Evolutionary conservation across 148 eudicot genomes (phyloP).

Genomic region (Spergularia bocconei): DNA sequence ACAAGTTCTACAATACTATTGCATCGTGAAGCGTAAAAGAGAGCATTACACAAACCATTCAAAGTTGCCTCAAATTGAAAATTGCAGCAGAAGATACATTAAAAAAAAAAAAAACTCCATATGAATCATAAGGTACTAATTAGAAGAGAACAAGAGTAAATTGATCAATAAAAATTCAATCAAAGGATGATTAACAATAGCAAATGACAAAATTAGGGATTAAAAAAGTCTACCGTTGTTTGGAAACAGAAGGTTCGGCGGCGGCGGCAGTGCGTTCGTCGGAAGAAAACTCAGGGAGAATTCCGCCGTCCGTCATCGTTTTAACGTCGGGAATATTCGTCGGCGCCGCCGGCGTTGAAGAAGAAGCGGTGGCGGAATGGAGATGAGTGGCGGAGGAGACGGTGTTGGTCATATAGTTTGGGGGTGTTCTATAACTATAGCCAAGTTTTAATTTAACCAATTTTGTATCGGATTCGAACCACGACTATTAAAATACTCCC

Average conservation of each 20-base stretch:
- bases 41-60: too few relatives aligned
- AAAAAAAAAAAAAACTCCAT: neutral
- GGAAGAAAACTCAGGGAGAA: constrained; percentile 41
- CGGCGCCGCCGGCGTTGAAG: neutral
- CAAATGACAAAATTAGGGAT: neutral
- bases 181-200: neutral
- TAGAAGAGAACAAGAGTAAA: neutral
- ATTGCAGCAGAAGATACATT: neutral
- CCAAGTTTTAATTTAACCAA: too few relatives aligned
- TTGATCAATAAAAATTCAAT: neutral
- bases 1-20: too few relatives aligned
- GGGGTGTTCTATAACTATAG: too few relatives aligned
- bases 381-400: neutral
- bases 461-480: too few relatives aligned
- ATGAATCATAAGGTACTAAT: neutral
- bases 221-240: constrained; percentile 41
- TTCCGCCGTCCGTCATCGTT: constrained; percentile 40
- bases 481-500: too few relatives aligned
- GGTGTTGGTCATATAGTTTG: too few relatives aligned
- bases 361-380: neutral
- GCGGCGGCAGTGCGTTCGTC: constrained; percentile 25
- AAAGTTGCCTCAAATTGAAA: neutral
- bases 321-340: neutral
- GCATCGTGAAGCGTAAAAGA: too few relatives aligned
- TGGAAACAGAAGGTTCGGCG: constrained; percentile 41